Percentiles rank a stretch among this genome's conserved stretches.
These are phyloP conservation scores for Nepenthes mirabilis DNA, from an alignment of 148 eudicot genomes.

Conservation along the genomic window DNA sequence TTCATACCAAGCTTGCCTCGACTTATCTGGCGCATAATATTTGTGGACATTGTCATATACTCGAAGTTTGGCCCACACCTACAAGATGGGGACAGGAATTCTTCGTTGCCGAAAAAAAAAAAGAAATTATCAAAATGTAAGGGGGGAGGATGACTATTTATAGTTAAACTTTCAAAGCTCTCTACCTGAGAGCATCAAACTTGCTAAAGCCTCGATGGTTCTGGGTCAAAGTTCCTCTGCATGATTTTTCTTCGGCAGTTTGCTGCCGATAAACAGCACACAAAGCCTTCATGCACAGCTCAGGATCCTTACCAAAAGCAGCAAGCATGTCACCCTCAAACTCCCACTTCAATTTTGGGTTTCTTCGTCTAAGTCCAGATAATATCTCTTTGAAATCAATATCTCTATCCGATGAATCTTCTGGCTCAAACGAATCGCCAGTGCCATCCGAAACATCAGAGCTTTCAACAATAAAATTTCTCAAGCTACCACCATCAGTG, in stretches of 20 bases:
- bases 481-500: conserved; percentile 34
- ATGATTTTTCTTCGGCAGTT: conserved; percentile 25
- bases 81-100: too few species aligned
- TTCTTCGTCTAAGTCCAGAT: conserved; percentile 33
- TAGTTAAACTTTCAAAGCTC: neutral
- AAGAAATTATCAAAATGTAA: too few species aligned
- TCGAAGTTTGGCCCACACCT: too few species aligned
- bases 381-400: conserved; percentile 28
- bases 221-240: conserved; percentile 14
- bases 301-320: conserved; percentile 58
- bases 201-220: conserved; percentile 61
- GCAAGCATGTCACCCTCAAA: conserved; percentile 74
- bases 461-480: conserved; percentile 30
- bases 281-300: conserved; percentile 75
- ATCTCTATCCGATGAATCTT: conserved; percentile 25
- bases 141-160: neutral
- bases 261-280: conserved; percentile 73
- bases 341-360: conserved; percentile 42
- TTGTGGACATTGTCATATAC: too few species aligned
- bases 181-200: conserved; percentile 51
- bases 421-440: conserved; percentile 17
- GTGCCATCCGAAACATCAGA: conserved; percentile 20
- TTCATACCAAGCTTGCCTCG: too few species aligned
- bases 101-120: too few species aligned
- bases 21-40: too few species aligned